Evolutionary conservation across 2,329 filamentous ascomycete genomes (phyloP), one percentile per base, ranked within the genome.

Genomic region (Fusarium subtropicale): DNA sequence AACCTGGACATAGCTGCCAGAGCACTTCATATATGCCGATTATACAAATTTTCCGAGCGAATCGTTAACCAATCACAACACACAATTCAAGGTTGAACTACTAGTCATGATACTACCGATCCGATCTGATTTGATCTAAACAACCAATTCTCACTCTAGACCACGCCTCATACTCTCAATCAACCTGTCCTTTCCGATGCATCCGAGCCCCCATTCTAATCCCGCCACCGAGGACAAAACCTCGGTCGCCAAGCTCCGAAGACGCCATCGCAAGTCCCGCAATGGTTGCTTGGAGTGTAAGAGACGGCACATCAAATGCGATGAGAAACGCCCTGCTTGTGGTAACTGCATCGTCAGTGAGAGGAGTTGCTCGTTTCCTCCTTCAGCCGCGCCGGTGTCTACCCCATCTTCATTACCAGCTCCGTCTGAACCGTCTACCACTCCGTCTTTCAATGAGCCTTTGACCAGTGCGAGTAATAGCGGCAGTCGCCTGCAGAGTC

Each of bases 251-350:
- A 79, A 80, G 66, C 74, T 76, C 16, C 76, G 79, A 20, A 77
- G 79, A 36, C 74, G 79, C 7, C 79, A 81, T 71, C 76, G 77
- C 46, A 82, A 82, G 64, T 81, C 80, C n/a, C 75, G 79, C 22
- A 80, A 79, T 50, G 79, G 80, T 31, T 81, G 80, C 64, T 75
- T 66, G 58, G 79, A 80, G 65, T 82, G 80, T 72, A 82, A 82
- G 71, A 66, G 78, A 18, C 76, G 80, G 3, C 80, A 82, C 45
- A 80, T 81, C 56, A 81, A 80, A 36, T 83, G 82, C 72, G 82
- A 84, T 56, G 81, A 83, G 70, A 76, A 66, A 10, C 77, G 76
- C 6, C 82, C 82, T 3, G 60, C 75, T 1, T 83, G 82, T 62
- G 76, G 75, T 45, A 81, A 82, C 60, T 83, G 81, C 66, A 69